phyloP scores from a whole-genome alignment of 495 filamentous ascomycete species.

The Podospora conica region DNA sequence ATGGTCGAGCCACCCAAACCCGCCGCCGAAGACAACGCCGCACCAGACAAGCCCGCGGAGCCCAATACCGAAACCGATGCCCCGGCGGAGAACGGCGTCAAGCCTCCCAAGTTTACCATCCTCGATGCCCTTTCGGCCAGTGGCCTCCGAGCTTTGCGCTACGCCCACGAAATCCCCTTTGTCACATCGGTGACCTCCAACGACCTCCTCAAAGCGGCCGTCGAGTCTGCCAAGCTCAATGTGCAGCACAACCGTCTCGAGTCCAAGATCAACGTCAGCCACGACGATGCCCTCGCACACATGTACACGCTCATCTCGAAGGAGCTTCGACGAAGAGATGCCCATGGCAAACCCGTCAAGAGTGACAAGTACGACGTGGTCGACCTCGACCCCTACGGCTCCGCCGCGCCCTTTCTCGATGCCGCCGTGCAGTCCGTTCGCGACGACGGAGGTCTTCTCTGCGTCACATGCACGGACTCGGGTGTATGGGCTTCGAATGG shows the following conservation, averaged over 20 bases:
- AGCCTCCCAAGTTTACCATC: conserved; percentile 55
- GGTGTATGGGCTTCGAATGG: conserved; percentile 88
- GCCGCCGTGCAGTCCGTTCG: conserved; percentile 76
- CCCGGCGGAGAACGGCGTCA: conserved; percentile 14
- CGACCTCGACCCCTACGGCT: conserved; percentile 94
- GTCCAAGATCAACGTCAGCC: conserved; percentile 62
- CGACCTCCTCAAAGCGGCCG: conserved; percentile 72
- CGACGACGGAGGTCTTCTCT: conserved; percentile 81
- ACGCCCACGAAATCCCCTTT: conserved; percentile 82
- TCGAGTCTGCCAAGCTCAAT: conserved; percentile 73
- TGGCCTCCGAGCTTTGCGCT: conserved; percentile 84
- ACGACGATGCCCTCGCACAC: conserved; percentile 76
- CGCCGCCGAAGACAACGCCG: not conserved
- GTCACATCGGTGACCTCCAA: conserved; percentile 80
- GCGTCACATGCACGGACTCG: conserved; percentile 94
- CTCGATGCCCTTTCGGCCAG: conserved; percentile 94
- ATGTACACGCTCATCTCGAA: conserved; percentile 68
- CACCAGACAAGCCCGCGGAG: not conserved
- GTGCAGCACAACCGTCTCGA: conserved; percentile 71
- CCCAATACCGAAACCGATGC: conserved; percentile 14
- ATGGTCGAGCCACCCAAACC: not conserved
- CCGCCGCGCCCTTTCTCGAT: conserved; percentile 85
- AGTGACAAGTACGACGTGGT: conserved; percentile 76
- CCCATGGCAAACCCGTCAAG: conserved; percentile 21
- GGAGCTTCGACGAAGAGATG: conserved; percentile 29